Conservation (phyloP, 2,329 filamentous ascomycete species). For the Arachnomyces sp. region DNA sequence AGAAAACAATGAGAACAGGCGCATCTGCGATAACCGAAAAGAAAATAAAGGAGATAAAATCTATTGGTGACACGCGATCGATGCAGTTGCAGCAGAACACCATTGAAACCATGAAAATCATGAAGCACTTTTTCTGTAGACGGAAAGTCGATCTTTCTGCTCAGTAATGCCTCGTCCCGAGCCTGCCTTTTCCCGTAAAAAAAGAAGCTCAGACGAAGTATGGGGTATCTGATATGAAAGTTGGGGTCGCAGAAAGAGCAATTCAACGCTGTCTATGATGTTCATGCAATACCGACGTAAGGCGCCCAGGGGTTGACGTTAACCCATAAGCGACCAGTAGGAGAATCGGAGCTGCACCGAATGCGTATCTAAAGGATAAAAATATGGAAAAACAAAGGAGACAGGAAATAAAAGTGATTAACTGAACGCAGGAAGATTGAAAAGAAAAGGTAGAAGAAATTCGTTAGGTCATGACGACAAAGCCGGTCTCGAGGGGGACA, state of each 20-base stretch:
- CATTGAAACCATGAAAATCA: slow-evolving; percentile 28
- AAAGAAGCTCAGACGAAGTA: slow-evolving; percentile 28
- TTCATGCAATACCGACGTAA: slow-evolving; percentile 35
- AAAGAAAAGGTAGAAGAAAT: slow-evolving; percentile 22
- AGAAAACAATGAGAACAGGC: too few species aligned
- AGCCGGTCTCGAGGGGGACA: slow-evolving; percentile 31
- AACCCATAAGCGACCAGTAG: slow-evolving; percentile 20
- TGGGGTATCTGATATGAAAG: slow-evolving; percentile 42
- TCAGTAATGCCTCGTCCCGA: slow-evolving; percentile 33
- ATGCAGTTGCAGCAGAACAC: slow-evolving; percentile 32
- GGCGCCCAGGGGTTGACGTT: slow-evolving; percentile 21
- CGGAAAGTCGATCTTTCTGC: slow-evolving; percentile 29
- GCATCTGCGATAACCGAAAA: too few species aligned
- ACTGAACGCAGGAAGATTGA: slow-evolving; percentile 13
- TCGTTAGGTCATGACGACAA: slow-evolving; percentile 37
- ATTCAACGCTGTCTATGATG: slow-evolving; percentile 47
- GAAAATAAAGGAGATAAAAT: slow-evolving; percentile 22
- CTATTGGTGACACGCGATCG: slow-evolving; percentile 33
- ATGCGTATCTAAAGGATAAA: slow-evolving; percentile 27
- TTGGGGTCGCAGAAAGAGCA: slow-evolving; percentile 36
- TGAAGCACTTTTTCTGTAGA: slow-evolving; percentile 31
- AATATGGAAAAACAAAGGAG: slow-evolving; percentile 17
- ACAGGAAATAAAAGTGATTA: slow-evolving; percentile 10
- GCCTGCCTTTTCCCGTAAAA: slow-evolving; percentile 29
- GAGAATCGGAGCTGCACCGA: slow-evolving; percentile 31